These are phyloP conservation scores for Glomus cerebriforme DNA, from an alignment of 192 early-diverging fungal species.

Conservation along the genomic window DNA sequence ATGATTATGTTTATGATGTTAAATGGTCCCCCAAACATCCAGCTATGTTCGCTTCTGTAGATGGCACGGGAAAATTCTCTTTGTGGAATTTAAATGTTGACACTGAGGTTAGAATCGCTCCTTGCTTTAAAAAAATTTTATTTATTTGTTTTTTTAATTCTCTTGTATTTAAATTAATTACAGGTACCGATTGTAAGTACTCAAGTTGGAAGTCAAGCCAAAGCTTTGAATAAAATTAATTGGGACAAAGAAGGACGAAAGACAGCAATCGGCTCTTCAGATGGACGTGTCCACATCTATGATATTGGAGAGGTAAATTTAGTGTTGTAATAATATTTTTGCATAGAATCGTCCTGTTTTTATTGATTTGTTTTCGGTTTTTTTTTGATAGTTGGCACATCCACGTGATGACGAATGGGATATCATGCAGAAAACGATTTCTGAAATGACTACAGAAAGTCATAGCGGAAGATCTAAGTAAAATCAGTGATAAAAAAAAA, in stretches of 20 bases:
- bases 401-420: conserved; percentile 13
- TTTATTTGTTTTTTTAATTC: background rate
- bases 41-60: conserved; percentile 87
- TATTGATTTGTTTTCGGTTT: background rate
- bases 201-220: conserved; percentile 55
- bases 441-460: conserved; percentile 20
- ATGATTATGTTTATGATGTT: conserved; percentile 98
- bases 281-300: conserved; percentile 85
- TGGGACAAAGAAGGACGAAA: conserved; percentile 91
- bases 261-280: conserved; percentile 79
- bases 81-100: conserved; percentile 94
- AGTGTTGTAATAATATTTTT: too few species aligned
- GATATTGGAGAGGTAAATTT: conserved; percentile 86
- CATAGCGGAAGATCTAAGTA: background rate
- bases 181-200: conserved; percentile 60
- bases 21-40: conserved; percentile 98
- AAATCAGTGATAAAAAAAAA: background rate
- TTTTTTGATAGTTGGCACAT: conserved; percentile 7
- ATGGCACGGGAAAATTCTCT: conserved; percentile 87
- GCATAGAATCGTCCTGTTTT: background rate
- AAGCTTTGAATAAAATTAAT: conserved; percentile 88
- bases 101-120: conserved; percentile 61
- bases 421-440: conserved; percentile 18
- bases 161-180: background rate
- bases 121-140: background rate